Base-by-base conservation (phyloP, 768 basidiomycete genomes). In the Sporobolomyces roseus region DNA sequence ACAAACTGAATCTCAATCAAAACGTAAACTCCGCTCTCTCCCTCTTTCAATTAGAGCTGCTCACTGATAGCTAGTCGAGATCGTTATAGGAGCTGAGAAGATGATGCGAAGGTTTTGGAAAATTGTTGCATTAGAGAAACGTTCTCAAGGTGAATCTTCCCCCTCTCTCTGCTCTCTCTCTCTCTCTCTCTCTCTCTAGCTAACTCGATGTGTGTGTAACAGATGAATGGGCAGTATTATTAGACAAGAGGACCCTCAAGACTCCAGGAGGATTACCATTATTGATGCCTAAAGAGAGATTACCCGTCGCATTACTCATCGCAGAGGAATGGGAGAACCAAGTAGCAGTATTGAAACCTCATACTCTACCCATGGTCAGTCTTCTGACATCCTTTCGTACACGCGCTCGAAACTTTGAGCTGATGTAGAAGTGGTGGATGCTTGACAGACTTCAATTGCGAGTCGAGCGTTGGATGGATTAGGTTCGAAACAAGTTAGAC, bases 281-380 rank as follows among this genome's bases (percentile, higher is more conserved):
- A 35, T 77, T 86, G 41, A 74, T 98, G 19, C 93, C 93, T 1
- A 78, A 80, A 54, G 81, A 84, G 68, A 90, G 90, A 77, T 77
- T 83, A 48, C 80, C 93, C 33, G 82, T 89, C 27, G 92, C 93
- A 2, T 82, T 90, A 2, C 83, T 96, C 64, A 86, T 98, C 74
- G 96, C 93, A 25, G 84, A 89, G 63, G 96, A 99, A 81, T 99
- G 96, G 96, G 93, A 99, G 75, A 89, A 88, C 75, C 94, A 97
- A 79, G 86, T 86, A 65, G 87, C 81, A 8, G 75, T 93, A 2
- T 77, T 97, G 70, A 97, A 93, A 78, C 88, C 88, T 30, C 90
- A 94, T 78, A 88, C 92, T 1, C 80, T 99, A 30, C 93, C 96
- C 21, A 85, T 96, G 84, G 94, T 96, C 33, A 61, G 79, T 74